These are phyloP conservation scores for Candida tropicalis DNA, from an alignment of 1,139 yeast genomes.

Conservation along the genomic window DNA sequence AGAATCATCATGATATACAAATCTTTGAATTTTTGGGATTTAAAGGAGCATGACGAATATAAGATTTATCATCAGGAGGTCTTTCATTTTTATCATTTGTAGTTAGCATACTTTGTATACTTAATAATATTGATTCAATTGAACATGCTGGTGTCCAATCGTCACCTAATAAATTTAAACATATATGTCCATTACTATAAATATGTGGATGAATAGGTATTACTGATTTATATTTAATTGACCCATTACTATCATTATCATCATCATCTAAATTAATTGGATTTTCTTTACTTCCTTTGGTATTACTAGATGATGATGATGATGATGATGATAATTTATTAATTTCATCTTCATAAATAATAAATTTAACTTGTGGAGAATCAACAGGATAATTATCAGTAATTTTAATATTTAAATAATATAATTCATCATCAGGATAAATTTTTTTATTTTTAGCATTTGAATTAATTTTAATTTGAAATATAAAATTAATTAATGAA, in stretches of 20 bases:
- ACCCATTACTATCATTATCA: too few relatives aligned
- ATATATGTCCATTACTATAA: conserved; percentile 74
- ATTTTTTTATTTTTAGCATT: conserved; percentile 23
- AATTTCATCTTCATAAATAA: conserved; percentile 20
- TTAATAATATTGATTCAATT: conserved; percentile 53
- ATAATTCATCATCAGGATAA: conserved; percentile 39
- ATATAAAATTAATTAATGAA: conserved; percentile 24
- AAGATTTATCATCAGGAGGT: conserved; percentile 58
- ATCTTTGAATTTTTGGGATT: conserved; percentile 56
- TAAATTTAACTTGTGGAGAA: conserved; percentile 63
- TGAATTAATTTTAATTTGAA: conserved; percentile 22
- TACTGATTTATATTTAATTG: conserved; percentile 19
- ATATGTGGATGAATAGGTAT: conserved; percentile 75
- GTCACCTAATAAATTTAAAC: conserved; percentile 62
- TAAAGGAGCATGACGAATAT: conserved; percentile 54
- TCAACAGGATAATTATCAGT: conserved; percentile 61
- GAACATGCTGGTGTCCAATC: conserved; percentile 78
- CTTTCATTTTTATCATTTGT: conserved; percentile 47
- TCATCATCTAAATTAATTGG: not conserved
- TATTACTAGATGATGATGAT: not conserved
- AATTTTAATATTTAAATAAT: conserved; percentile 38
- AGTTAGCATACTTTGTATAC: conserved; percentile 66
- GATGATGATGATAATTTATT: conserved; percentile 1
- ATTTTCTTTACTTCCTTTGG: not conserved
- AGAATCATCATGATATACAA: conserved; percentile 59